Percentiles rank a stretch among this genome's conserved stretches.
Conservation (phyloP, 2,329 filamentous ascomycete species). For the Fusarium bulbicola region DNA sequence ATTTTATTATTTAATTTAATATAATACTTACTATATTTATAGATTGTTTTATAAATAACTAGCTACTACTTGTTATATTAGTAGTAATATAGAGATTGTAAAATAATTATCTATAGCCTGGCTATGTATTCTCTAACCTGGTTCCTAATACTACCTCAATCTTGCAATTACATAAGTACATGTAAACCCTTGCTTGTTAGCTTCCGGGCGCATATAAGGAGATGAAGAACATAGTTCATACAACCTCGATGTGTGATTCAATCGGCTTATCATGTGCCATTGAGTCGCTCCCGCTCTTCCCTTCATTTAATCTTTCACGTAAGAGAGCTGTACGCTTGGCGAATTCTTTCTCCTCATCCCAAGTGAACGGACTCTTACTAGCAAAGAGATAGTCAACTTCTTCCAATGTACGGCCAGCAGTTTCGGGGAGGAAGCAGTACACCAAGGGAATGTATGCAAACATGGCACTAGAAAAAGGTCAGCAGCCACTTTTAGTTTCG, state of each 20-base stretch:
- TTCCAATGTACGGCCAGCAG: constrained; percentile 2
- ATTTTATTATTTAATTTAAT: no score
- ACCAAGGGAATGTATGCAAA: constrained; percentile 5
- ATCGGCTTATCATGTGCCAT: background rate
- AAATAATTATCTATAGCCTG: no score
- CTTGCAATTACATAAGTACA: no score
- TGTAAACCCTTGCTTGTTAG: no score
- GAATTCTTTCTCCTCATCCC: constrained; percentile 8
- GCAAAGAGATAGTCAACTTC: constrained; percentile 9
- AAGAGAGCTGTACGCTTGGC: background rate
- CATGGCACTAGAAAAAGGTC: background rate
- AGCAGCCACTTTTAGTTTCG: background rate
- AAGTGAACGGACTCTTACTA: constrained; percentile 7
- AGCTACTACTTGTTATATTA: no score
- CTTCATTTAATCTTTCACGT: background rate
- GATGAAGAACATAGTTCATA: background rate
- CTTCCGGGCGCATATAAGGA: no score
- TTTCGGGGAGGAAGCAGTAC: constrained; percentile 11
- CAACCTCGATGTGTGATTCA: background rate
- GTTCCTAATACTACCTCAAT: no score
- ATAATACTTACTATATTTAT: no score
- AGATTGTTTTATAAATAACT: no score
- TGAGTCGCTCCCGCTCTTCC: background rate
- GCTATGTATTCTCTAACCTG: no score
- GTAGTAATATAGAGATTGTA: no score